These are phyloP conservation scores for Bisporella sp. DNA, from an alignment of 2,329 filamentous ascomycete species.

Conservation along the genomic window DNA sequence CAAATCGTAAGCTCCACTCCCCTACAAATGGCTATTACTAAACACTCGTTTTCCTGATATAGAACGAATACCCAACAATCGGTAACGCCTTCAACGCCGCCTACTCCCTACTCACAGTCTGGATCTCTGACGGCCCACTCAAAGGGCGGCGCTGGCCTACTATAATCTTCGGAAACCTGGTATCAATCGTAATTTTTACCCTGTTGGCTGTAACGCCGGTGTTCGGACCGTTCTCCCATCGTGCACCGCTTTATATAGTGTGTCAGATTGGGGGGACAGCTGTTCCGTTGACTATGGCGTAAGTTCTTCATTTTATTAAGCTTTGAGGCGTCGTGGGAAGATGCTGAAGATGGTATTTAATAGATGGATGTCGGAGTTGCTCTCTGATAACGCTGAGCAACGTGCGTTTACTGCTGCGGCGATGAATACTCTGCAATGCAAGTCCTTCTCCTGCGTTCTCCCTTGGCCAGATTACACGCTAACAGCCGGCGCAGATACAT, in stretches of 20 bases:
- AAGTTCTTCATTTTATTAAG: conserved; percentile 16
- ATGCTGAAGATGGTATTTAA: not conserved
- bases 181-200: conserved; percentile 10
- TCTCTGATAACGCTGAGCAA: conserved; percentile 12
- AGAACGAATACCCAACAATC: conserved; percentile 15
- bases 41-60: no score
- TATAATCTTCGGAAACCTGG: conserved; percentile 45
- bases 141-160: conserved; percentile 55
- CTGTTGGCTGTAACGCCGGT: conserved; percentile 11
- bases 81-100: conserved; percentile 11
- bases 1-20: not conserved
- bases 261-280: conserved; percentile 43
- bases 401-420: conserved; percentile 11
- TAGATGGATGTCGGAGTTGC: conserved; percentile 12
- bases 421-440: conserved; percentile 26
- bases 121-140: conserved; percentile 56
- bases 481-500: conserved; percentile 51
- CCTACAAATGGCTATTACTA: no score
- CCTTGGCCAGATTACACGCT: not conserved
- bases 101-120: conserved; percentile 26
- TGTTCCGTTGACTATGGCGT: conserved; percentile 43
- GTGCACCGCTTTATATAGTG: conserved; percentile 36
- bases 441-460: conserved; percentile 47
- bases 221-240: conserved; percentile 31
- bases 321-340: not conserved